Conservation (phyloP, 106 monocot species). For the Agapanthus africanus region DNA sequence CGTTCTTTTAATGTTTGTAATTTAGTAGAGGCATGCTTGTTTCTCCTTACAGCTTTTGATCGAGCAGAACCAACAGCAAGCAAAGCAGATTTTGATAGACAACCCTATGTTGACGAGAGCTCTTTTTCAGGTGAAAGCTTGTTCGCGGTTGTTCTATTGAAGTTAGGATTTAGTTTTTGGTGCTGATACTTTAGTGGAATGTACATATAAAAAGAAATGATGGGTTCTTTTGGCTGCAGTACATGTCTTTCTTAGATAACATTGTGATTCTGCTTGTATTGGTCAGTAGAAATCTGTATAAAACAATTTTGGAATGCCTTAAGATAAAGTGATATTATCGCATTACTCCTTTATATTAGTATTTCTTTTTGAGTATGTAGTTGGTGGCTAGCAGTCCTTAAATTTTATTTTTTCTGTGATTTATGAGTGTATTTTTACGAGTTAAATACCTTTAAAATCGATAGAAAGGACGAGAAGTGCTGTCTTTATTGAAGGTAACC, state of each 20-base stretch:
- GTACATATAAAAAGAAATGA: neutral
- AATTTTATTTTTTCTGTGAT: neutral
- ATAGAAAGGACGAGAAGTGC: neutral
- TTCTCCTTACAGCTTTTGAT: conserved; percentile 21
- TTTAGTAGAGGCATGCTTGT: neutral
- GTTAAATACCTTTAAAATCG: neutral
- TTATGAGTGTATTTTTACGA: neutral
- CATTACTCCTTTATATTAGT: neutral
- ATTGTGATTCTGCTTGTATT: neutral
- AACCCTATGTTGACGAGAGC: conserved; percentile 22
- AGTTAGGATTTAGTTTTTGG: neutral
- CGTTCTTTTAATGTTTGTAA: neutral
- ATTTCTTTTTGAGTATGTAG: neutral
- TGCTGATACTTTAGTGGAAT: neutral
- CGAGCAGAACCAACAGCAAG: conserved; percentile 15
- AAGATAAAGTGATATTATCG: neutral
- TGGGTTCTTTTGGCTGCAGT: neutral
- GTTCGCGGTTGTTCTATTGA: neutral
- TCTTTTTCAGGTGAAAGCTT: conserved; percentile 43
- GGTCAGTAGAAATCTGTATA: neutral
- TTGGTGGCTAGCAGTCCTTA: neutral
- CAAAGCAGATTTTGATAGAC: conserved; percentile 41
- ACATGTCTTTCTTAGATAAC: neutral
- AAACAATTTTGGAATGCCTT: neutral
- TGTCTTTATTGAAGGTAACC: neutral